Evolutionary conservation across 2,329 filamentous ascomycete genomes (phyloP).

Genomic region (Biscogniauxia marginata): DNA sequence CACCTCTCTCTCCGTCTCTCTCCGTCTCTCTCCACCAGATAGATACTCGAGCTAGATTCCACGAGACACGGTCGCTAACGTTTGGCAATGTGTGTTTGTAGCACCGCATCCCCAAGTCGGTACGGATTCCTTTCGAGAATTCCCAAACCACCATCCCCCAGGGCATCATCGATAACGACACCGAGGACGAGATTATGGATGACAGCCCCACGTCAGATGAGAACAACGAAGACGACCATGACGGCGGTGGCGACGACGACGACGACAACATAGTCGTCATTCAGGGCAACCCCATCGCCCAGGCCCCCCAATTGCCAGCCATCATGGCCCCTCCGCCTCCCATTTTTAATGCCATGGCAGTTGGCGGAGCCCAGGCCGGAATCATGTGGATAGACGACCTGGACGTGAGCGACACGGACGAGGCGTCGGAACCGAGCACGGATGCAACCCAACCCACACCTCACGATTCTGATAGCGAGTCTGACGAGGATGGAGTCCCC

Average conservation of each 20-base stretch:
- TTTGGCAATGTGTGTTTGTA: slow-evolving; percentile 8
- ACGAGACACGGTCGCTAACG: background rate
- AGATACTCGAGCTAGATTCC: background rate
- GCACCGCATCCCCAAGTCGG: slow-evolving; percentile 16
- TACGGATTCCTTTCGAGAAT: slow-evolving; percentile 18
- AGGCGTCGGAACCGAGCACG: background rate
- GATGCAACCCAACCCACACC: slow-evolving; percentile 5
- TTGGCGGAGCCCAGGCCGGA: background rate
- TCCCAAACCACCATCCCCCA: background rate
- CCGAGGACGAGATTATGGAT: slow-evolving; percentile 19
- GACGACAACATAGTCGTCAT: background rate
- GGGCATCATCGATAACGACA: slow-evolving; percentile 5
- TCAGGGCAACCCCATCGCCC: background rate
- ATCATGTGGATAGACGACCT: background rate
- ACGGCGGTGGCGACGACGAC: background rate
- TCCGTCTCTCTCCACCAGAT: background rate
- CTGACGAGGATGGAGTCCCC: slow-evolving; percentile 19
- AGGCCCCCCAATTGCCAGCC: background rate
- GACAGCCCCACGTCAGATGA: slow-evolving; percentile 2
- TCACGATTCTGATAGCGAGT: slow-evolving; percentile 2
- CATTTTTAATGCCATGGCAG: background rate
- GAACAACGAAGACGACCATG: background rate
- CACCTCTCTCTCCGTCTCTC: background rate
- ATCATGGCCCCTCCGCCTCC: background rate
- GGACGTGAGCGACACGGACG: background rate